Conservation (phyloP, 305 asterid species). For the Withania somnifera region DNA sequence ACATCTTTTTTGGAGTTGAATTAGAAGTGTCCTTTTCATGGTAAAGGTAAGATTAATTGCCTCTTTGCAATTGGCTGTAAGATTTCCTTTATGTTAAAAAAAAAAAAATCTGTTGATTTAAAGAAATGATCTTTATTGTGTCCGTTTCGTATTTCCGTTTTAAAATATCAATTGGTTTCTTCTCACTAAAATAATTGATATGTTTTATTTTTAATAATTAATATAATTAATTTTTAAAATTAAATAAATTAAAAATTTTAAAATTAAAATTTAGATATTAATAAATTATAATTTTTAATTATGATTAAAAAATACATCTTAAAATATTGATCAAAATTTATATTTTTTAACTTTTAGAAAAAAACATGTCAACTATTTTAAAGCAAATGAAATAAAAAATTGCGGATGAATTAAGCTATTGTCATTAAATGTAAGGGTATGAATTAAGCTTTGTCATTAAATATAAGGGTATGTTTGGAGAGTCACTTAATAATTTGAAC, state of each 20-base stretch:
- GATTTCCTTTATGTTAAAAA: not conserved
- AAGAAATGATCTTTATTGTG: not conserved
- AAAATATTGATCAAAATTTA: not conserved
- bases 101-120: not conserved
- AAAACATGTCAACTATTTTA: too few relatives aligned
- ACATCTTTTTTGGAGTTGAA: not conserved
- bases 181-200: too few relatives aligned
- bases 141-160: not conserved
- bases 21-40: not conserved
- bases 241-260: too few relatives aligned
- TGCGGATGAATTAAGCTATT: not conserved
- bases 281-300: too few relatives aligned
- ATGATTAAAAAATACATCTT: too few relatives aligned
- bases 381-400: not conserved
- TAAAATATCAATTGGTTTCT: too few relatives aligned
- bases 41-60: not conserved
- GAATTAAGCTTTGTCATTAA: not conserved
- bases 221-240: too few relatives aligned
- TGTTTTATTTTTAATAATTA: too few relatives aligned
- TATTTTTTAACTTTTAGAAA: too few relatives aligned
- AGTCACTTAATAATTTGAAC: too few relatives aligned
- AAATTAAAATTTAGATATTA: too few relatives aligned
- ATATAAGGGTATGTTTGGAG: too few relatives aligned
- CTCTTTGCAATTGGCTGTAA: not conserved
- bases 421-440: not conserved